Base-by-base conservation (phyloP, 2,329 filamentous ascomycete species). In the Talaromyces piceae region DNA sequence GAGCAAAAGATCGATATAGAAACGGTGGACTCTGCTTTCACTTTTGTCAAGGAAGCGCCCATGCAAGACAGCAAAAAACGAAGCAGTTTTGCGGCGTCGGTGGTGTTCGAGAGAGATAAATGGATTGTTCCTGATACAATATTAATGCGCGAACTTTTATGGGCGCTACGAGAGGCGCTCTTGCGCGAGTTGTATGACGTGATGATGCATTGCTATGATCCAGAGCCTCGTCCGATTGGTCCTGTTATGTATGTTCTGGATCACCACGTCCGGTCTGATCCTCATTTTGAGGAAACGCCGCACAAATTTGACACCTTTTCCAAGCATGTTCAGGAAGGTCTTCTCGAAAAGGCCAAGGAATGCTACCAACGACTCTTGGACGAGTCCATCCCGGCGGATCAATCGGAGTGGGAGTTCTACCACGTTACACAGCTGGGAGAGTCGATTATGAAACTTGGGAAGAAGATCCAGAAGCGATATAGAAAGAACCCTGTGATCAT, bases 381-480 rank as follows among this genome's bases (percentile, higher is more conserved):
- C 53, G 82, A 84, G 55, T 81, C 91, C 61, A 84, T 98, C 1
- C 90, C 91, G 1, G 79, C 86, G 28, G 81, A 85, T 50, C 84
- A 88, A 59, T 83, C 90, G 57, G 79, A 88, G 46, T 96, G 93
- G 91, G 83, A 96, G 59, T 91, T 95, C 65, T 86, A 81, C 56
- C 88, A 97, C 67, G 86, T 97, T 51, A 89, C 96, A 53, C 82
- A 91, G 63, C 80, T 98, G 22, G 90, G 91, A 13, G 88, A 93
- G 64, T 82, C 83, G 0, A 88, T 97, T 4, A 84, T 89, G 45
- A 90, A 88, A 58, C 77, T 96, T 27, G 88, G 87, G 56, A 85
- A 95, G 61, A 88, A 86, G 64, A 94, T 96, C 47, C 86, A 90
- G 67, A 97, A 97, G 71, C 83, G 91, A 45, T 98, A 95, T 69